Conservation (phyloP, 2,329 filamentous ascomycete genomes). For the Colletotrichum tanaceti region DNA sequence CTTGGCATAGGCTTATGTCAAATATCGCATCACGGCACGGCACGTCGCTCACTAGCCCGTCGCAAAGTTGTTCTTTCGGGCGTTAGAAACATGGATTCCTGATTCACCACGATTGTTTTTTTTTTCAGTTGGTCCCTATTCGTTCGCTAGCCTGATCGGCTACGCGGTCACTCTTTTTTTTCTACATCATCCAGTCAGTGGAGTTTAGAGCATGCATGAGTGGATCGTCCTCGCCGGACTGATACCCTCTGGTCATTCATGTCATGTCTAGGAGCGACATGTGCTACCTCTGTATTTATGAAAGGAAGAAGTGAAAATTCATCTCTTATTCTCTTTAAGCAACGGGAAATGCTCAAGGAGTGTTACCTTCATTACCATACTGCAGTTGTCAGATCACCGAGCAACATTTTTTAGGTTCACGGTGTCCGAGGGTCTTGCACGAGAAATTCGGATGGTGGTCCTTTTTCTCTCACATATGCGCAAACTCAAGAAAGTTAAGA, state of each 20-base stretch:
- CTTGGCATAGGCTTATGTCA: conserved; percentile 14
- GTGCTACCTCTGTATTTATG: conserved; percentile 34
- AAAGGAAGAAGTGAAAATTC: conserved; percentile 33
- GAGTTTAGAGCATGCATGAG: conserved; percentile 20
- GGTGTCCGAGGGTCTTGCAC: neutral
- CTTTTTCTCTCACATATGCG: neutral
- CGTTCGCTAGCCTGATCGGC: conserved; percentile 25
- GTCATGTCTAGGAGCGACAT: conserved; percentile 3
- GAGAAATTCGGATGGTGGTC: neutral
- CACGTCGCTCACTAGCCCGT: conserved; percentile 27
- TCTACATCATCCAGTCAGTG: conserved; percentile 15
- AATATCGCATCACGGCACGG: conserved; percentile 19
- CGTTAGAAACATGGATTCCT: conserved; percentile 26
- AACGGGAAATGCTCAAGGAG: neutral
- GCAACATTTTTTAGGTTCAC: too few relatives aligned
- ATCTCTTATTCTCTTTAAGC: conserved; percentile 20
- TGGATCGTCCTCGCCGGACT: neutral
- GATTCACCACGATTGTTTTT: conserved; percentile 15
- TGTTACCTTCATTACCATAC: neutral
- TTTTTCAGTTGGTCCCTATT: conserved; percentile 28
- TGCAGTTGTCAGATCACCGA: neutral
- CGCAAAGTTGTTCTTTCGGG: conserved; percentile 11
- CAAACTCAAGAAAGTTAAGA: neutral
- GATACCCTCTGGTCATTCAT: conserved; percentile 11
- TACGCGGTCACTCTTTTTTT: conserved; percentile 21